Percentiles rank a stretch among this genome's conserved stretches.
phyloP scores from a whole-genome alignment of 306 rosid genomes.

The Cucurbita moschata region DNA sequence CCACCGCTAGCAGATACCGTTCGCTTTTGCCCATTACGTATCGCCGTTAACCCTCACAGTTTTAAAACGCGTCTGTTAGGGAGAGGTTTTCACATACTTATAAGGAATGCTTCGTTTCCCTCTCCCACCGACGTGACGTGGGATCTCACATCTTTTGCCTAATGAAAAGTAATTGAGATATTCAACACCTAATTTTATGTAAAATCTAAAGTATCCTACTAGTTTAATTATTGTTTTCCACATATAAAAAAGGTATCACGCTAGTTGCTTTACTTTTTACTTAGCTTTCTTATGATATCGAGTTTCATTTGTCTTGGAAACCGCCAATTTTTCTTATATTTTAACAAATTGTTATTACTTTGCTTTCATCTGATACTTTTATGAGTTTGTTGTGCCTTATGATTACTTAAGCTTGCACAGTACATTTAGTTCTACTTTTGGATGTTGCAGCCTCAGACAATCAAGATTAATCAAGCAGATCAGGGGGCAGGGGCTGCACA shows the following conservation, averaged over 20 bases:
- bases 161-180: not conserved
- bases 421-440: constrained; percentile 1
- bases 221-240: not conserved
- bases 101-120: too few relatives aligned
- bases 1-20: too few relatives aligned
- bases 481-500: constrained; percentile 62
- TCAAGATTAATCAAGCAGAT: constrained; percentile 78
- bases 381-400: not conserved
- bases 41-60: too few relatives aligned
- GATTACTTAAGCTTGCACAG: not conserved
- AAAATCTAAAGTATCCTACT: not conserved
- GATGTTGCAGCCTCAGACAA: constrained; percentile 64
- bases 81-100: too few relatives aligned
- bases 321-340: not conserved
- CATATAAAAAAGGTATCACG: not conserved
- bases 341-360: not conserved
- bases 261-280: not conserved
- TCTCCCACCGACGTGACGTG: too few relatives aligned
- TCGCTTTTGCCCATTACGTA: too few relatives aligned
- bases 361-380: not conserved
- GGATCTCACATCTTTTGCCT: not conserved
- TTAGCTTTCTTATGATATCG: not conserved
- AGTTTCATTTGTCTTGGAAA: not conserved
- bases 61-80: too few relatives aligned
- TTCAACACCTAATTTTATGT: not conserved